Conservation (phyloP, 805 yeast genomes). For the Ogataea populi-albae region DNA sequence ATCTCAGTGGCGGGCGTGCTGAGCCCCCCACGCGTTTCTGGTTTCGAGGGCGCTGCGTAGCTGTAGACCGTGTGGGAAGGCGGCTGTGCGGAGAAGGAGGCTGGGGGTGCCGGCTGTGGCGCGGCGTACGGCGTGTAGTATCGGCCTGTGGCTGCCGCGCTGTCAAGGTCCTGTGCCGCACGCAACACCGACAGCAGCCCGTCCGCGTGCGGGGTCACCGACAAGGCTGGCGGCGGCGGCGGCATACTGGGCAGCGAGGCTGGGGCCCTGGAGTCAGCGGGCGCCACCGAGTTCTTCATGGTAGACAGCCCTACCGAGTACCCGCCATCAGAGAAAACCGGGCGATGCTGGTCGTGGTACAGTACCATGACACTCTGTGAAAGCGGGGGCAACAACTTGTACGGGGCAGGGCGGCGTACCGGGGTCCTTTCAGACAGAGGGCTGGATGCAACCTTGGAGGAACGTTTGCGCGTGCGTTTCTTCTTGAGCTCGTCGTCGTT, state of each 20-base stretch:
- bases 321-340: background rate
- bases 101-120: conserved; percentile 6
- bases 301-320: background rate
- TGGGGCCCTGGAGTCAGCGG: background rate
- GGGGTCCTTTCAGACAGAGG: background rate
- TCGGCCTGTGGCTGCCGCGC: conserved; percentile 6
- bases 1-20: conserved; percentile 7
- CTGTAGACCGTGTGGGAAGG: conserved; percentile 3
- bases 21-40: conserved; percentile 1
- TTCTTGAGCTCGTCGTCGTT: conserved; percentile 28
- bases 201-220: conserved; percentile 8
- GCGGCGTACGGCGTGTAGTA: conserved; percentile 5
- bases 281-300: background rate
- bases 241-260: too few species aligned
- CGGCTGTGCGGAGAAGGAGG: conserved; percentile 6
- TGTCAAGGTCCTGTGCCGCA: conserved; percentile 25
- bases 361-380: conserved; percentile 15
- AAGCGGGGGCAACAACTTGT: conserved; percentile 17
- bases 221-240: conserved; percentile 1
- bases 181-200: conserved; percentile 25
- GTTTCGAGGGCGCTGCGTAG: background rate
- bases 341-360: conserved; percentile 4
- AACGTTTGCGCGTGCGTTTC: conserved; percentile 20
- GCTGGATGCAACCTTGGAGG: background rate
- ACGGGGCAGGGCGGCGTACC: conserved; percentile 7